These are phyloP conservation scores for Aspergillus intermedius DNA, from an alignment of 2,329 filamentous ascomycete genomes.

Conservation along the genomic window DNA sequence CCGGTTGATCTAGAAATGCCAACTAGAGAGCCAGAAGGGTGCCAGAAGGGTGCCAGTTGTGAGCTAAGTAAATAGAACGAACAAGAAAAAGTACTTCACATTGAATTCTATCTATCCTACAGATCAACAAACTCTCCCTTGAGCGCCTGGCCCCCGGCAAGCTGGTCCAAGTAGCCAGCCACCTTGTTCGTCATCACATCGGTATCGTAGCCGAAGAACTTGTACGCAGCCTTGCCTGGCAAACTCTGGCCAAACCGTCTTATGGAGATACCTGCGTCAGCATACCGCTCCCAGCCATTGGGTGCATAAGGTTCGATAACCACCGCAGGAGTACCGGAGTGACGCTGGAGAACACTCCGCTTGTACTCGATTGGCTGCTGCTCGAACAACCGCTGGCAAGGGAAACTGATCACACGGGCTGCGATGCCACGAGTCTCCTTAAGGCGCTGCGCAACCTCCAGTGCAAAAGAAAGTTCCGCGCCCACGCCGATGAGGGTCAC, in stretches of 20 bases:
- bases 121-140: conserved; percentile 9
- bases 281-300: conserved; percentile 50
- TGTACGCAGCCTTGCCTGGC: conserved; percentile 18
- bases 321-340: conserved; percentile 36
- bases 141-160: conserved; percentile 2
- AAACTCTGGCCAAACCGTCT: conserved; percentile 1
- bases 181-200: conserved; percentile 6
- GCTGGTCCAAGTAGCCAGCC: conserved; percentile 3
- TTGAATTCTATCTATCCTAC: neutral
- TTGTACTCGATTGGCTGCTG: conserved; percentile 42
- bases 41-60: too few relatives aligned
- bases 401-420: conserved; percentile 46
- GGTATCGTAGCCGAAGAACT: conserved; percentile 18
- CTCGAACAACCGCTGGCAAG: conserved; percentile 47
- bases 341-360: conserved; percentile 35
- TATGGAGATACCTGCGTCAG: conserved; percentile 25
- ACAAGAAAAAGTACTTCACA: too few relatives aligned
- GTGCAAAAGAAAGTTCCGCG: conserved; percentile 45
- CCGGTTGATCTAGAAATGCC: too few relatives aligned
- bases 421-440: conserved; percentile 34
- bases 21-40: too few relatives aligned
- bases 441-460: conserved; percentile 37
- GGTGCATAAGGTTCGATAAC: conserved; percentile 47
- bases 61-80: too few relatives aligned
- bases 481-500: conserved; percentile 47